A percentile compares a stretch with the other conserved stretches of the same genome.
Conservation (phyloP, 768 basidiomycete genomes). For the Lactarius sanguifluus region DNA sequence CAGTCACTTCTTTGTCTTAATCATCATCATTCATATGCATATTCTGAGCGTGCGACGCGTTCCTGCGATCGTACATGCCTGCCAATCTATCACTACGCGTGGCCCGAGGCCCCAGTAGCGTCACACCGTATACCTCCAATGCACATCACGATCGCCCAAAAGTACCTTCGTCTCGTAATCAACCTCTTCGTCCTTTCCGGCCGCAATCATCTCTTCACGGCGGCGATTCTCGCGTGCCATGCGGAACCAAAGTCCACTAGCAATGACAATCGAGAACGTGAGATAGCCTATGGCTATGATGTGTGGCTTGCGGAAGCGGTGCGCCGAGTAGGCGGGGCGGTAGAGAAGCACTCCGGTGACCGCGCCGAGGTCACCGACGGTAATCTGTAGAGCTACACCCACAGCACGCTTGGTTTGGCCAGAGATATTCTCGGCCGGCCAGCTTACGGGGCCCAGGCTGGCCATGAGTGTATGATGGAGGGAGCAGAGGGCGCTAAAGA, state of each 20-base stretch:
- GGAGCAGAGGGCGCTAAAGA: neutral
- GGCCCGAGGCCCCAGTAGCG: neutral
- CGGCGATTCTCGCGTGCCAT: slow-evolving; percentile 53
- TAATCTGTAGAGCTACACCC: slow-evolving; percentile 63
- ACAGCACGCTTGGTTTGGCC: slow-evolving; percentile 66
- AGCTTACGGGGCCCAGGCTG: slow-evolving; percentile 31
- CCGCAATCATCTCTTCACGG: slow-evolving; percentile 37
- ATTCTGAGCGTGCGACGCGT: neutral
- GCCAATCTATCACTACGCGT: neutral
- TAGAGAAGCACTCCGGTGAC: slow-evolving; percentile 60
- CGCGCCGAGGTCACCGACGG: slow-evolving; percentile 60
- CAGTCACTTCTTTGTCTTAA: neutral
- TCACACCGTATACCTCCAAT: slow-evolving; percentile 27
- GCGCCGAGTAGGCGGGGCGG: slow-evolving; percentile 46
- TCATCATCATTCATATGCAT: neutral
- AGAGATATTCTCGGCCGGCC: slow-evolving; percentile 69
- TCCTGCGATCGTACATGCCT: neutral
- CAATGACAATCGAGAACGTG: slow-evolving; percentile 46
- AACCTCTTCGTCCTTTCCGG: slow-evolving; percentile 22
- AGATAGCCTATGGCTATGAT: slow-evolving; percentile 62
- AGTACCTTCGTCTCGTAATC: slow-evolving; percentile 31
- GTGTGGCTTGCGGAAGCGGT: slow-evolving; percentile 55
- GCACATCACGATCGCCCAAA: slow-evolving; percentile 36
- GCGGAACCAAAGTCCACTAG: slow-evolving; percentile 46
- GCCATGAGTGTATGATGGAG: neutral